Conservation (phyloP, 208 protist species). For the Leptomonas pyrrhocoris region DNA sequence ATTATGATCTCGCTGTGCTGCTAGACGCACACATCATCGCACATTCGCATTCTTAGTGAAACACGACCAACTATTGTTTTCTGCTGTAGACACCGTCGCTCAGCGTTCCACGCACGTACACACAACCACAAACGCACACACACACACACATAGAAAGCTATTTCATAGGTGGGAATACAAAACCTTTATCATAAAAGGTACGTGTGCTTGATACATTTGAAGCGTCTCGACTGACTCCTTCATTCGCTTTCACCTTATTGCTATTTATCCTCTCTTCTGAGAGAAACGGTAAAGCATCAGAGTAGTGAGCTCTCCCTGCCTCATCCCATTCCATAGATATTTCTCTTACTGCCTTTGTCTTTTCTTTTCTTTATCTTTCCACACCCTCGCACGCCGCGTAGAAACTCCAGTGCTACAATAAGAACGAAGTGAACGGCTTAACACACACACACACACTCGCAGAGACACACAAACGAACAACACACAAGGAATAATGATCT, state of each 20-base stretch:
- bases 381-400: no score
- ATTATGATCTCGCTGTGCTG: no score
- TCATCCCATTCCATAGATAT: no score
- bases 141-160: conserved; percentile 14
- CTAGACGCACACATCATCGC: no score
- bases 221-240: not conserved
- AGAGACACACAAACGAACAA: conserved; percentile 7
- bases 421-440: not conserved
- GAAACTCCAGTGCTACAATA: no score
- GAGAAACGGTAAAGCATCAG: no score
- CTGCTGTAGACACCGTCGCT: not conserved
- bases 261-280: no score
- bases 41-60: no score
- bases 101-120: not conserved
- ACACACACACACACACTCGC: not conserved
- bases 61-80: conserved; percentile 6
- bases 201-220: no score
- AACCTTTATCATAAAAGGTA: no score
- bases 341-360: conserved; percentile 1
- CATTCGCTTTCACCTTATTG: conserved; percentile 16
- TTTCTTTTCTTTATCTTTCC: conserved; percentile 21
- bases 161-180: no score
- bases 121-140: conserved; percentile 13
- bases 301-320: no score
- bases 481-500: conserved; percentile 18